Base-by-base conservation (phyloP, 768 basidiomycete species). In the Cystofilobasidium macerans region DNA sequence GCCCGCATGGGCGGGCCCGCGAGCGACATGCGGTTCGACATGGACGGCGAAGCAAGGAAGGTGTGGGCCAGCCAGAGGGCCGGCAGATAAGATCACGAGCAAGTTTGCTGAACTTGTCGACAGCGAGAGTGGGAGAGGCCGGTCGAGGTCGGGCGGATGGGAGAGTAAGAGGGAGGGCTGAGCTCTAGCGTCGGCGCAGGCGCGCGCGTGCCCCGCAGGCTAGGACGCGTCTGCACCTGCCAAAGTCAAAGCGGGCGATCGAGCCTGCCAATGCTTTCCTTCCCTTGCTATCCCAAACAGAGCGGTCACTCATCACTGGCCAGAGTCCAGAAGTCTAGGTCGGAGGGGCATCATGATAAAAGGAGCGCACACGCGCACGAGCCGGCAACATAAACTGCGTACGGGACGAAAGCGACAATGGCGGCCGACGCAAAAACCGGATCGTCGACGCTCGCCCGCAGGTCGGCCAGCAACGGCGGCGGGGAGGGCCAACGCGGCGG, bases 1-100 rank as follows among this genome's bases (percentile, higher is more conserved):
- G 57, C 64, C 18, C 57, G 64, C 16, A 65, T 35, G 53, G 59
- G 65, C 40, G 65, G 65, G 42, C 65, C 65, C 0, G 65, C 65
- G 40, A 67, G 60, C 24, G 65, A 67, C 53, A 65, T 65, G 38
- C 60, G 2, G 30, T 62, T 67, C 11, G 65, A 59, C 24, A 61
- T 67, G 48, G n/a, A 11, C 4, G 24, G 48, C 6, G 20, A 12
- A 20, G 28, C 48, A 51, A 26, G 48, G 20, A 30, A 26, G 48
- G 24, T 26, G 48, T 16, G 9, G 48, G 48, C 28, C n/a, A 26
- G 48, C 42, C 36, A 38, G 36, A 7, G 8, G 7, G 36, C 36
- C 7, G 36, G 36, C 36, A 14, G 36, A 8, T 14, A 14, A 38
- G 36, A 9, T 47, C 45, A 22, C 45, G 45, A 6, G 20, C 20